These are phyloP conservation scores for Theileria annulata DNA, from an alignment of 169 alveolate genomes.

Conservation along the genomic window DNA sequence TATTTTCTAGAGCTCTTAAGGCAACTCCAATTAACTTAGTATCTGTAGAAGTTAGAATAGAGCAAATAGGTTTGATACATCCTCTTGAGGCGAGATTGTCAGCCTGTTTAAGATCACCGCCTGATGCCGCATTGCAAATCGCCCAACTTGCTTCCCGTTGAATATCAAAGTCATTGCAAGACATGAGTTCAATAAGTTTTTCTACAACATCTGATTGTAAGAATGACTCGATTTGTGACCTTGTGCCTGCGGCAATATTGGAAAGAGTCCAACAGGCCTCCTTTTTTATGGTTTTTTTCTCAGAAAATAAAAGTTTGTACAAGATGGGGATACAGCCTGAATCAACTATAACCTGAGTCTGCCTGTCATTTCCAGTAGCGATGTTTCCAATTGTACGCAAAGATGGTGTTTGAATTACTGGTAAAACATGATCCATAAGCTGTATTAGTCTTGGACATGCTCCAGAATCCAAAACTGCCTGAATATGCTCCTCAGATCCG, in stretches of 20 bases:
- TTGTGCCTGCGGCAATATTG: conserved; percentile 94
- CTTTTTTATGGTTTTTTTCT: conserved; percentile 89
- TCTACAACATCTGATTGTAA: conserved; percentile 82
- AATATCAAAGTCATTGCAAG: conserved; percentile 90
- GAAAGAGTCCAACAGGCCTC: conserved; percentile 98
- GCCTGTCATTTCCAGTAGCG: conserved; percentile 95
- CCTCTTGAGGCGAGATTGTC: conserved; percentile 88
- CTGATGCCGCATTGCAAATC: conserved; percentile 93
- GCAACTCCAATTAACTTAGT: conserved; percentile 90
- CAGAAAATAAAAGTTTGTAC: conserved; percentile 80
- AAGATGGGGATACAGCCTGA: conserved; percentile 89
- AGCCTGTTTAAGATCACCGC: conserved; percentile 86
- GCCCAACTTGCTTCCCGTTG: conserved; percentile 99
- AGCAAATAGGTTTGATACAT: conserved; percentile 87
- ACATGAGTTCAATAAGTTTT: conserved; percentile 81
- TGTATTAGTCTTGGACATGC: conserved; percentile 91
- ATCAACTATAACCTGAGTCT: conserved; percentile 91
- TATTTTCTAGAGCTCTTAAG: conserved; percentile 90
- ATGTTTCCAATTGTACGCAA: conserved; percentile 95
- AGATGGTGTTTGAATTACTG: conserved; percentile 93
- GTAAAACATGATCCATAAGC: conserved; percentile 82
- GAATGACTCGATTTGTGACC: conserved; percentile 88
- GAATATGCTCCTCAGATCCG: conserved; percentile 89
- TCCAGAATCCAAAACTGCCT: conserved; percentile 86
- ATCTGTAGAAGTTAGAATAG: conserved; percentile 85